Evolutionary conservation across 345 rosid genomes (phyloP), one percentile per base, ranked within the genome.

Genomic region (Cardamine occulta): DNA sequence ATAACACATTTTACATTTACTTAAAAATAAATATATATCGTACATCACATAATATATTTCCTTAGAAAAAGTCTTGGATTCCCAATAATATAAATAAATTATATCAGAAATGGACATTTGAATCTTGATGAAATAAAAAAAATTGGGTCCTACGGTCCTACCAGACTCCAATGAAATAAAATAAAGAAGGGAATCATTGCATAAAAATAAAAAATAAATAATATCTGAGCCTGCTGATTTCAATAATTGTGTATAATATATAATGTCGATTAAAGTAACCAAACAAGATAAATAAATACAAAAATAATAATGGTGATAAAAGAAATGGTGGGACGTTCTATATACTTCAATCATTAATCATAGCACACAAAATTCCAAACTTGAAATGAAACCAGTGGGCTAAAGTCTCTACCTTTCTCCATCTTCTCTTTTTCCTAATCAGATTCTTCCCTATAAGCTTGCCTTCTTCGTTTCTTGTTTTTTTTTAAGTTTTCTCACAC

Each of bases 281-380:
- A 31, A 68, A 59, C 8, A 74, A 66, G 9, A 67, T 35, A 52
- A 60, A 75, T 4, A 67, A 48, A 66, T 34, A 66, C 26, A 44
- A 73, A 54, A 39, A 40, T 0, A 63, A 56, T 28, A 53, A 13
- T 39, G 34, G 35, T 29, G 13, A 74, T 58, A 58, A 26, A 65
- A 62, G 0, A 7, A n/a, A 7, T 3, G 61, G 76, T 65, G 73
- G 76, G 62, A 55, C 80, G 61, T 19, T 70, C 55, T 63, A 58
- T 77, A 71, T 1, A 70, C 67, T 55, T 77, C 72, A 71, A 77
- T 70, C 76, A 70, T 70, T 70, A 59, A 77, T 56, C 67, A 77
- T 37, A 65, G 60, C 72, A 56, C 80, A 77, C 18, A 77, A 77
- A 71, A 71, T 48, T 77, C 80, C 68, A 77, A 64, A 71, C 72